Evolutionary conservation across 2,329 filamentous ascomycete genomes (phyloP), one percentile per base, ranked within the genome.

Genomic region (Fusarium concolor): DNA sequence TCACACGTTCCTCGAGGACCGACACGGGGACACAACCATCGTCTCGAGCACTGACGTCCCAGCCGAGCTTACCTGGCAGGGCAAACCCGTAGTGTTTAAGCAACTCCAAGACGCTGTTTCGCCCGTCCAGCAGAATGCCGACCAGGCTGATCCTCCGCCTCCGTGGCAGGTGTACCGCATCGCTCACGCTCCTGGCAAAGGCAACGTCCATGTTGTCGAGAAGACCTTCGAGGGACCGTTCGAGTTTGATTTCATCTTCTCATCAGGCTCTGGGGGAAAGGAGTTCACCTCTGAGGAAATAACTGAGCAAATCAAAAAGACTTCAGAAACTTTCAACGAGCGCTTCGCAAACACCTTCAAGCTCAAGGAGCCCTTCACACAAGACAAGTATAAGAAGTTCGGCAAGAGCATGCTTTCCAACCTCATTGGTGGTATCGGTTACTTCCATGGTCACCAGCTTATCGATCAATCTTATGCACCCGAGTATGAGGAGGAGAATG

Each of bases 391-490:
- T 76, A 84, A 88, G 46, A 85, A 85, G 58, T 97, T 98, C 77
- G 93, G 90, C 67, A 92, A 93, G 77, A 94, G 91, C 67, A 91
- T 99, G 84, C 92, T 99, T 71, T 97, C 95, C 3, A 99, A 98
- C 77, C 83, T 99, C 33, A 85, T 97, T 35, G 96, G 96, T 56
- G 96, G 96, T 45, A 93, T 98, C 72, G 96, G 96, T 10, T 98
- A 97, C 80, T 99, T 99, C 82, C 87, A 96, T 74, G 96, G 96
- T 39, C 86, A 96, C 59, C 91, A 93, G 33, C 81, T 97, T 22
- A 92, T 97, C 52, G 96, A 99, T 76, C 90, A 94, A 37, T 97
- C 94, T 1, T 92, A 95, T 74, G 93, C 93, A n/a, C 83, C 90
- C 11, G 95, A 97, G 74, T 98, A 98, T 71, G 93, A 97, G 12